Percentiles rank a stretch among this genome's conserved stretches.
Evolutionary conservation across 2,329 filamentous ascomycete species (phyloP).

Genomic region (Fusarium hainanense): DNA sequence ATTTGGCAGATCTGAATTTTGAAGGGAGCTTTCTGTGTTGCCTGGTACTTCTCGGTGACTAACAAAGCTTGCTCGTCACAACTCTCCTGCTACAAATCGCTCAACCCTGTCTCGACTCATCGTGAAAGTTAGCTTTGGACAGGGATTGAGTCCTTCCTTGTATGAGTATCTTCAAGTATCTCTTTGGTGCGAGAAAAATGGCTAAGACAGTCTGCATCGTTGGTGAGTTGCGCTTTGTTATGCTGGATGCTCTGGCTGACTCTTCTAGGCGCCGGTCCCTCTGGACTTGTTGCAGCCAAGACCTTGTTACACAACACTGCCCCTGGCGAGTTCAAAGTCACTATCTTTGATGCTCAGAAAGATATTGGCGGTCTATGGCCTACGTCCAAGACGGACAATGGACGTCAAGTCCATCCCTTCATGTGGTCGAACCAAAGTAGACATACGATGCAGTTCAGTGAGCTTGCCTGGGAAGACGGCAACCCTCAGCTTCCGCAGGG

Average conservation of each 20-base stretch:
- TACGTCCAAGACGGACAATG: constrained; percentile 58
- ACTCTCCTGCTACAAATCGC: constrained; percentile 37
- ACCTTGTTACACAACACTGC: constrained; percentile 72
- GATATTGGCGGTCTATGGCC: constrained; percentile 85
- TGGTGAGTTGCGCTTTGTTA: constrained; percentile 45
- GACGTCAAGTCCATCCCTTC: constrained; percentile 69
- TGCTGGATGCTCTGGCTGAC: constrained; percentile 1
- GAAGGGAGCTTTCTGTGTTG: neutral
- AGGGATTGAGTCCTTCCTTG: constrained; percentile 17
- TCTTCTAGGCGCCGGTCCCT: constrained; percentile 71
- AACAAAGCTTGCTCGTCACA: neutral
- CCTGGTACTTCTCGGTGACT: neutral
- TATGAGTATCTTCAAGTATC: constrained; percentile 38
- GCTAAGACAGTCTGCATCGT: constrained; percentile 56
- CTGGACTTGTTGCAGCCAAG: constrained; percentile 77
- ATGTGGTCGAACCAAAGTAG: constrained; percentile 80
- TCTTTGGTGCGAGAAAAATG: constrained; percentile 45
- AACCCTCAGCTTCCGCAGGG: constrained; percentile 77
- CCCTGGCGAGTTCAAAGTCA: constrained; percentile 70
- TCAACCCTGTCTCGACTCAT: constrained; percentile 26
- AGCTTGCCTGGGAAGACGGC: constrained; percentile 74
- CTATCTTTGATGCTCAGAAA: constrained; percentile 73
- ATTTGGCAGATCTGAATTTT: neutral
- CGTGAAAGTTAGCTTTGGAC: constrained; percentile 7
- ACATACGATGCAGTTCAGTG: constrained; percentile 79